Base-by-base conservation (phyloP, 768 basidiomycete genomes). In the Lanmaoa pseudosensibilis region DNA sequence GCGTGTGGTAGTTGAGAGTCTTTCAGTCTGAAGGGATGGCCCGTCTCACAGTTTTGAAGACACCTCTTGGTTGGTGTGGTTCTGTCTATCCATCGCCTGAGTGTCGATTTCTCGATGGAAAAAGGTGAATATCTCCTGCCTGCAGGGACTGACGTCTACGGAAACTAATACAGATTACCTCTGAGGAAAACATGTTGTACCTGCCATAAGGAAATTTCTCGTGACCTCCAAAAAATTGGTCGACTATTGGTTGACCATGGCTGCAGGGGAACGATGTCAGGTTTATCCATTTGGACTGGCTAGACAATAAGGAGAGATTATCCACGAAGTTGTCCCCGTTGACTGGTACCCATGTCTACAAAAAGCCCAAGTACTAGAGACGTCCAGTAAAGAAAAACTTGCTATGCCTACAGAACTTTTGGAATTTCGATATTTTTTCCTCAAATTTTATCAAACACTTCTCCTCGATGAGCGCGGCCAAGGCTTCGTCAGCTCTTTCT, bases 381-480 rank as follows among this genome's bases (percentile, higher is more conserved):
- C 40, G 55, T 27, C 63, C 38, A 41, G 37, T 40, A 48, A 65
- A 63, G 11, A 68, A 52, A 37, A 23, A 21, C 40, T 36, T 67
- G 34, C 63, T 36, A 50, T 59, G 57, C 23, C 54, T 66, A 55
- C 50, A 56, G 33, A 67, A 48, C 39, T 46, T 59, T 61, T 66
- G 66, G 18, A 66, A 48, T 39, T 40, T 68, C 16, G 66, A 63
- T 4, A 58, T 36, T 45, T 52, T 66, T 52, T 56, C 61, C 40
- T 57, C 59, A 25, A 58, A 61, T 46, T 52, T 63, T 18, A 44
- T 41, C 32, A 65, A 34, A 23, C 64, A 68, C 52, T 56, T 68
- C 21, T 59, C 57, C 36, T 63, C 57, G 2, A 67, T 52, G 23
- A 67, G 66, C n/a, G 47, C 18, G 7, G 56, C 45, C 56, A 67